These are phyloP conservation scores for Chrysanthemum seticuspe DNA, from an alignment of 129 eudicot species.

Conservation along the genomic window DNA sequence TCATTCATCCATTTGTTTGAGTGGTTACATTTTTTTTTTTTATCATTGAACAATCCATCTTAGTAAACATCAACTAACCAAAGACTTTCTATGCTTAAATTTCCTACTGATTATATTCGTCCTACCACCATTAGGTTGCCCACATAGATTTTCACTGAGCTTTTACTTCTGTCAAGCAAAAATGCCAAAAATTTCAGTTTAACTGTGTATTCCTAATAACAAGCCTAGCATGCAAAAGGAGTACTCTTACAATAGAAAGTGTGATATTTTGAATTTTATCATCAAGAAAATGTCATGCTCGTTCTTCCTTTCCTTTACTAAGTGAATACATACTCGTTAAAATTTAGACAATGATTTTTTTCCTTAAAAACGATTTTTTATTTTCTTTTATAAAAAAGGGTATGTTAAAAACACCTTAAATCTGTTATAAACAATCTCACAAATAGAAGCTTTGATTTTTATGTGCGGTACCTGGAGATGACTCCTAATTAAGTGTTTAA, in stretches of 20 bases:
- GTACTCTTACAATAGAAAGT: no score
- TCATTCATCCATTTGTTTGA: slow-evolving; percentile 39
- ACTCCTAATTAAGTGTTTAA: slow-evolving; percentile 77
- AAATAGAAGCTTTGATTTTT: background rate
- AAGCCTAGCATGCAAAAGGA: background rate
- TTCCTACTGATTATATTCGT: slow-evolving; percentile 52
- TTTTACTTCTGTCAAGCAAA: slow-evolving; percentile 77
- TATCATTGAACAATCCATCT: background rate
- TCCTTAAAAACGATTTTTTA: no score
- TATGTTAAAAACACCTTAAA: no score
- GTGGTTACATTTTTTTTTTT: slow-evolving; percentile 22
- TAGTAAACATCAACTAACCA: background rate
- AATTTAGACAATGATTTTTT: no score
- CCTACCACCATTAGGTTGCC: slow-evolving; percentile 57
- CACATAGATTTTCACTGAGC: slow-evolving; percentile 73
- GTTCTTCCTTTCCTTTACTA: no score
- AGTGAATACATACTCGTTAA: no score
- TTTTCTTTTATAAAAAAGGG: no score
- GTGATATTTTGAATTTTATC: no score
- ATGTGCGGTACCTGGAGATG: slow-evolving; percentile 79
- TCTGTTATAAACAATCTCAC: no score
- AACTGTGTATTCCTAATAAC: background rate
- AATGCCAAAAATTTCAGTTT: slow-evolving; percentile 8
- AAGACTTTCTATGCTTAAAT: slow-evolving; percentile 1
- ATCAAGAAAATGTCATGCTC: no score